phyloP scores from a whole-genome alignment of 768 basidiomycete genomes.

The Russula sp. region DNA sequence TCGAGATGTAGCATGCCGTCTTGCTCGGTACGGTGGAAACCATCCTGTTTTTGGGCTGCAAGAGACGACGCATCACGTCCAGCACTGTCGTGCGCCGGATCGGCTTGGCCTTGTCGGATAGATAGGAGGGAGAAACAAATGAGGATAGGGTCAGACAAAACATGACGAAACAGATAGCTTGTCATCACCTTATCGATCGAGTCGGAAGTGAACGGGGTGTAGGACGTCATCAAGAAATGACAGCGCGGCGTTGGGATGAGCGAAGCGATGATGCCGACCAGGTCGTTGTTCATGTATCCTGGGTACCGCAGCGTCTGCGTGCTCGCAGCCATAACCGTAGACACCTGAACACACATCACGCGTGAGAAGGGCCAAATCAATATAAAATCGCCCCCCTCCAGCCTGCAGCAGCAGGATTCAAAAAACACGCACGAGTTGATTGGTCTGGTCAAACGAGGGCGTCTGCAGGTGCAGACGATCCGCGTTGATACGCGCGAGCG shows the following conservation, averaged over 20 bases:
- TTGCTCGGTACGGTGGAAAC: constrained; percentile 91
- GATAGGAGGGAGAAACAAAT: not conserved
- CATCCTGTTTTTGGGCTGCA: constrained; percentile 98
- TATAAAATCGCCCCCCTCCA: not conserved
- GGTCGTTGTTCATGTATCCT: constrained; percentile 98
- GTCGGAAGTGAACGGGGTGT: constrained; percentile 97
- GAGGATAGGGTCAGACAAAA: not conserved
- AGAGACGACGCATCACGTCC: constrained; percentile 94
- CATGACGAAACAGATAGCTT: not conserved
- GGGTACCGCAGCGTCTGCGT: constrained; percentile 96
- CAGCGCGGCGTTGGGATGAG: constrained; percentile 96
- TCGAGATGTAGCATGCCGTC: constrained; percentile 93
- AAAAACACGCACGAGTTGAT: constrained; percentile 56
- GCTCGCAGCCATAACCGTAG: constrained; percentile 96
- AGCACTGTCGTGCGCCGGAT: constrained; percentile 95
- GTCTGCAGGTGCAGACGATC: constrained; percentile 87
- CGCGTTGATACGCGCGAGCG: constrained; percentile 84
- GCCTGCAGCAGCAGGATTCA: not conserved
- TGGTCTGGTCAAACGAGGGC: constrained; percentile 85
- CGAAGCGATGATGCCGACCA: constrained; percentile 93
- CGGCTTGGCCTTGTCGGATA: constrained; percentile 68
- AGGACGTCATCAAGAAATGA: constrained; percentile 98
- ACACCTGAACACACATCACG: constrained; percentile 46
- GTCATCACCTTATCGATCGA: constrained; percentile 80
- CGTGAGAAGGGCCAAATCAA: not conserved